Evolutionary conservation across 108 stramenopile species (phyloP), one percentile per base, ranked within the genome.

Genomic region (Cyclotella distinguenda): DNA sequence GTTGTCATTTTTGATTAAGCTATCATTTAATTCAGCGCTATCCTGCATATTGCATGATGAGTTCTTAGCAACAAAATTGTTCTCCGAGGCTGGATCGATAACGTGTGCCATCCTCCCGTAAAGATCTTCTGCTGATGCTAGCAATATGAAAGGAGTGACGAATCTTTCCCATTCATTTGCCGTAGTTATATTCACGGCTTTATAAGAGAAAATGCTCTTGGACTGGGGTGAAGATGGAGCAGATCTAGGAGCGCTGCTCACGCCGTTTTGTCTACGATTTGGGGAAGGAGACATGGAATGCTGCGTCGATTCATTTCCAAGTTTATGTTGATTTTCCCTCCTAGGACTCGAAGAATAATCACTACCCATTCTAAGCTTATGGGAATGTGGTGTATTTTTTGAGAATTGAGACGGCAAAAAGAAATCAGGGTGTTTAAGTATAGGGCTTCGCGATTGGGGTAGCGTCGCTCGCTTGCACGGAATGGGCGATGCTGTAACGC

Each of bases 81-180:
- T 10, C 25, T 70, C 59, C 9, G 59, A 60, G 5, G 31, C 21
- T 10, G 73, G 64, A 54, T 65, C 64, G 1, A 74, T 43, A 19
- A 78, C 65, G 45, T 78, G 77, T 39, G 61, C 64, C 77, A 78
- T 72, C 26, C 66, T 66, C 0, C 71, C 71, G 31, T 78, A 78
- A 10, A 78, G 35, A 11, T 58, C 71, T 43, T 78, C 77, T 30
- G 77, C 77, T 18, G 55, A 71, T 28, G 65, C 66, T 28, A 78
- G 30, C 32, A 66, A 45, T 31, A 68, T 19, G 25, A 78, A 78
- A n/a, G 77, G 77, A n/a, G 77, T 73, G 2, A 67, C 66, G 28
- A 72, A 78, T 9, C 71, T 42, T 46, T 78, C 77, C 77, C 77
- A 78, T 42, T 78, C 71, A 35, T 44, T 35, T 16, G 46, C 16